phyloP scores from a whole-genome alignment of 2,329 filamentous ascomycete species.

The Phialophora macrospora region DNA sequence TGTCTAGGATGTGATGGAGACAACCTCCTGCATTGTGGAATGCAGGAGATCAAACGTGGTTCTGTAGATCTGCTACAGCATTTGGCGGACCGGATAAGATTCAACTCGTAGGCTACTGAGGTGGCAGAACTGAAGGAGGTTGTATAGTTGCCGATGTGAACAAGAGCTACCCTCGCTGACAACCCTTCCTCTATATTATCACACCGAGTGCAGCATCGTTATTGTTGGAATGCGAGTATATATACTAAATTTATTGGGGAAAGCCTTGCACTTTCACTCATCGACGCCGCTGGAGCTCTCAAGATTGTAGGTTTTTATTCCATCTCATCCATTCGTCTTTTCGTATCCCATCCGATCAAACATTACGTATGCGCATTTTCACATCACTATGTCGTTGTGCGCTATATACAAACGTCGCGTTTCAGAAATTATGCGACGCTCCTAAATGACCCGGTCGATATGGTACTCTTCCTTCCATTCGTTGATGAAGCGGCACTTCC shows the following conservation, averaged over 20 bases:
- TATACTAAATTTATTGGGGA: background rate
- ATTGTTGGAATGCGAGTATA: background rate
- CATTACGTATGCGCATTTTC: constrained; percentile 6
- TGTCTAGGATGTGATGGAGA: too few relatives aligned
- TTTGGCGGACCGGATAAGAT: background rate
- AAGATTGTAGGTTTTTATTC: background rate
- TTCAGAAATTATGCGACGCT: constrained; percentile 34
- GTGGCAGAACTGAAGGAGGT: background rate
- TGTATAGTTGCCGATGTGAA: background rate
- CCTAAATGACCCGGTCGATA: constrained; percentile 29
- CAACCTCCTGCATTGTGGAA: too few relatives aligned
- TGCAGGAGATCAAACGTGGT: background rate
- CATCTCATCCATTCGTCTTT: constrained; percentile 3
- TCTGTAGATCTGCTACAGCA: background rate
- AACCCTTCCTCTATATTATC: background rate
- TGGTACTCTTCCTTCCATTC: constrained; percentile 27
- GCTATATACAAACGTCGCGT: constrained; percentile 1
- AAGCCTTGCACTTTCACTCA: background rate
- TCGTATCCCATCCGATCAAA: background rate
- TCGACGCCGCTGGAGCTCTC: background rate
- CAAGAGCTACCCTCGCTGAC: background rate
- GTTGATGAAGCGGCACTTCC: constrained; percentile 32
- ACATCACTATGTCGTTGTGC: background rate
- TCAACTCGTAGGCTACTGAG: background rate
- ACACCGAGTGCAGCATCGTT: background rate